Percentiles rank a stretch among this genome's conserved stretches.
Conservation (phyloP, 331 rosid species). For the Quercus tomentella region DNA sequence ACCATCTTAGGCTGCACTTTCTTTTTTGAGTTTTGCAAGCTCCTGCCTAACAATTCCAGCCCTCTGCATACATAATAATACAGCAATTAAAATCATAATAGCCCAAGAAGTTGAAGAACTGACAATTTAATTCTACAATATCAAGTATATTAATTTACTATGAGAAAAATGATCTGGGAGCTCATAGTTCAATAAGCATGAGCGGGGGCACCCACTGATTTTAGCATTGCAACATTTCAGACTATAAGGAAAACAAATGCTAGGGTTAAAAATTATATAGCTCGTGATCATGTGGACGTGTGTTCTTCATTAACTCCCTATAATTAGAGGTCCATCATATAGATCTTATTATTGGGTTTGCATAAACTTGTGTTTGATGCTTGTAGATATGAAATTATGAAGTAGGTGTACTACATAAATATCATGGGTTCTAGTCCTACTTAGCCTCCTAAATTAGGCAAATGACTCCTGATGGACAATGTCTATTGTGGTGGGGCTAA, state of each 20-base stretch:
- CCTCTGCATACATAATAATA: slow-evolving; percentile 28
- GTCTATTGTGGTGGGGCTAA: not conserved
- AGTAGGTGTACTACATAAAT: not conserved
- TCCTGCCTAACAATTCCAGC: slow-evolving; percentile 53
- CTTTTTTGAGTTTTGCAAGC: slow-evolving; percentile 52
- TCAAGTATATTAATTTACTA: not conserved
- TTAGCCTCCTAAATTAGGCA: not conserved
- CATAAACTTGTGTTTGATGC: not conserved
- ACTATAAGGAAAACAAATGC: not conserved
- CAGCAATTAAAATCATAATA: not conserved
- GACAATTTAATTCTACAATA: not conserved
- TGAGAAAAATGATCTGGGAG: not conserved
- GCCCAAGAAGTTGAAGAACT: not conserved
- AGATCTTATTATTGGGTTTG: not conserved
- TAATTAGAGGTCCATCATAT: not conserved
- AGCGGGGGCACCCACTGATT: not conserved
- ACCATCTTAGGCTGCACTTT: slow-evolving; percentile 21
- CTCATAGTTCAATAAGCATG: not conserved
- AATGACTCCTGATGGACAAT: not conserved
- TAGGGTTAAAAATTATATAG: not conserved
- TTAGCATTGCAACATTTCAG: not conserved
- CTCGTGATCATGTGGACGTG: not conserved
- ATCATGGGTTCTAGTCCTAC: no score
- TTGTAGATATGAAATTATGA: not conserved
- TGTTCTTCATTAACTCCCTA: not conserved